Evolutionary conservation across 208 protist species (phyloP).

Genomic region (Leishmania guyanensis): DNA sequence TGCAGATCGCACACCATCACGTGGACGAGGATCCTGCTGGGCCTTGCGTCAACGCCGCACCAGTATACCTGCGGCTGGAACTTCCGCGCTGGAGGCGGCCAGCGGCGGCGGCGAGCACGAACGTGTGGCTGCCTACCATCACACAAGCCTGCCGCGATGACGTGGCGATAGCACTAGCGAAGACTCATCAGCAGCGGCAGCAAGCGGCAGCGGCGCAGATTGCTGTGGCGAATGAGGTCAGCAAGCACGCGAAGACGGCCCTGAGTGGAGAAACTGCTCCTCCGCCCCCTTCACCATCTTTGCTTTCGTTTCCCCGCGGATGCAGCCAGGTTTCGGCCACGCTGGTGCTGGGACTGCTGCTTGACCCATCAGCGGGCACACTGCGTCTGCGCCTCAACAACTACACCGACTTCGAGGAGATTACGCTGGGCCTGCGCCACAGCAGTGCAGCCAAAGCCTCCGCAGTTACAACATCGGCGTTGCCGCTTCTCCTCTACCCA

Average conservation of each 20-base stretch:
- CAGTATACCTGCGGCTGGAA: constrained; percentile 25
- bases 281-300: background rate
- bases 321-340: background rate
- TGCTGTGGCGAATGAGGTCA: too few relatives aligned
- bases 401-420: constrained; percentile 20
- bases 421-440: background rate
- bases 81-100: constrained; percentile 7
- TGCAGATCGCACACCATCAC: background rate
- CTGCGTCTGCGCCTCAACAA: constrained; percentile 35
- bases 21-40: background rate
- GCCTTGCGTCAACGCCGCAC: background rate
- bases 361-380: constrained; percentile 4
- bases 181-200: background rate
- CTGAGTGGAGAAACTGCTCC: background rate
- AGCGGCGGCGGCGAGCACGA: background rate
- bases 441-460: background rate
- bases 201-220: background rate
- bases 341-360: constrained; percentile 23
- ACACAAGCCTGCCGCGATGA: constrained; percentile 5
- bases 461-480: background rate
- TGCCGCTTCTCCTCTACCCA: constrained; percentile 17
- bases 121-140: constrained; percentile 9
- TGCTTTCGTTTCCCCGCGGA: background rate
- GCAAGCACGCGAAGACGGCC: too few relatives aligned
- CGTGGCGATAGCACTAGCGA: background rate